phyloP scores from a whole-genome alignment of 148 eudicot species.

The Fagopyrum esculentum region DNA sequence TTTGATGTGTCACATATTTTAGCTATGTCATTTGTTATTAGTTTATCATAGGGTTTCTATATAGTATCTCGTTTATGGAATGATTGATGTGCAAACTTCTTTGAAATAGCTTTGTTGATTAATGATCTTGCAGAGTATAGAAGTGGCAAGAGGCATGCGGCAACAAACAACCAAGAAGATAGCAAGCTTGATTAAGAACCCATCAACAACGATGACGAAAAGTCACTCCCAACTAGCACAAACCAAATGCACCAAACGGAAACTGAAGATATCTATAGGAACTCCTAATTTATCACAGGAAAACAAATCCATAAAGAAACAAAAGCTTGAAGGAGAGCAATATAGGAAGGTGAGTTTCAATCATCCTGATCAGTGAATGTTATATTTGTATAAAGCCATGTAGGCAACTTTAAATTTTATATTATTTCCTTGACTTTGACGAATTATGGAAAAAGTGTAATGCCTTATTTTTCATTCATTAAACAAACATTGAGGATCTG shows the following conservation, averaged over 20 bases:
- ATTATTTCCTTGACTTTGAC: neutral
- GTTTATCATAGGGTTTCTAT: too few species aligned
- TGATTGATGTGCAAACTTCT: too few species aligned
- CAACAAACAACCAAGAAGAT: slow-evolving; percentile 53
- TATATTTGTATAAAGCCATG: neutral
- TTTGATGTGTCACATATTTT: too few species aligned
- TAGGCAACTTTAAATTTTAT: neutral
- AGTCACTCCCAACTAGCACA: slow-evolving; percentile 37
- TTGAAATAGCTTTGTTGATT: too few species aligned
- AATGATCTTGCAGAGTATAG: too few species aligned
- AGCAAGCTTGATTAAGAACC: slow-evolving; percentile 57
- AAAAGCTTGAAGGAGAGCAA: slow-evolving; percentile 74
- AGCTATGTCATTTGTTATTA: too few species aligned
- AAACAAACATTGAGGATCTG: neutral
- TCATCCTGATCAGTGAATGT: neutral
- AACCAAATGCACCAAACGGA: slow-evolving; percentile 45
- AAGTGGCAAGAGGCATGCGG: neutral
- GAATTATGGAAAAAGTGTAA: too few species aligned
- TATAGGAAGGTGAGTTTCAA: slow-evolving; percentile 54
- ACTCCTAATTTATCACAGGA: slow-evolving; percentile 75
- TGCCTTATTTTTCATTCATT: too few species aligned
- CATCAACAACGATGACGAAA: slow-evolving; percentile 55
- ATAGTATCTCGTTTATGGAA: too few species aligned
- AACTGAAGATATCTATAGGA: slow-evolving; percentile 34
- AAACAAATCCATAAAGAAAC: slow-evolving; percentile 87